Evolutionary conservation across 1,139 yeast species (phyloP), one percentile per base, ranked within the genome.

Genomic region (Groenewaldozyma auringiensis): DNA sequence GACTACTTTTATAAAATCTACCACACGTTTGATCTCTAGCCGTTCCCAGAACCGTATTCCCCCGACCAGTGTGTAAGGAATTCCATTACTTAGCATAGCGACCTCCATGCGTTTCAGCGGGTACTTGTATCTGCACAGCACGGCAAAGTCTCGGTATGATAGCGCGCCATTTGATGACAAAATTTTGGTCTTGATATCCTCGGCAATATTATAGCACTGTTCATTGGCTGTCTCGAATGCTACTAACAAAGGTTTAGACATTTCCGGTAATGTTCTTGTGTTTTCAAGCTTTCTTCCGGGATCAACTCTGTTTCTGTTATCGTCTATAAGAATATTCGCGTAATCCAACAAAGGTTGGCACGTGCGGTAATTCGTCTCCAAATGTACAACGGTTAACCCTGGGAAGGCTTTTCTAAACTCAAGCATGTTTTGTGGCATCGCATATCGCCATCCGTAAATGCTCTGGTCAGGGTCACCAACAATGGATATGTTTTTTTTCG

Each of bases 401-500:
- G 67, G 66, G 53, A 76, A 83, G 47, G 69, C 64, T 0, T 63
- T 57, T 33, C 63, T 62, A 88, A 92, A 80, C 11, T 69, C 68
- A 33, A 65, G 65, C 56, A 92, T 86, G 57, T 86, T 88, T 14
- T 69, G 68, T 0, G 82, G 71, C 38, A 79, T 79, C 0, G 97
- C 96, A 55, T 84, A 80, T 51, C 98, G 70, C 54, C 89, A 89
- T 0, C 82, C 87, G 61, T 92, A 92, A 25, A 92, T 92, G 58
- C 95, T 82, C 63, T 92, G 97, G 63, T 92, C 96, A 0, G 96
- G 95, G 57, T 92, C 98, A 1, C 98, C 98, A 0, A 92, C 97
- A 1, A 88, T 79, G 0, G 96, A 85, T 6, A 89, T 71, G 50
- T 81, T 81, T 18, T 56, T 56, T 39, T 64, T 62, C 3, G 66